Evolutionary conservation across 768 basidiomycete species (phyloP), one percentile per base, ranked within the genome.

Genomic region (Trametes villosa): DNA sequence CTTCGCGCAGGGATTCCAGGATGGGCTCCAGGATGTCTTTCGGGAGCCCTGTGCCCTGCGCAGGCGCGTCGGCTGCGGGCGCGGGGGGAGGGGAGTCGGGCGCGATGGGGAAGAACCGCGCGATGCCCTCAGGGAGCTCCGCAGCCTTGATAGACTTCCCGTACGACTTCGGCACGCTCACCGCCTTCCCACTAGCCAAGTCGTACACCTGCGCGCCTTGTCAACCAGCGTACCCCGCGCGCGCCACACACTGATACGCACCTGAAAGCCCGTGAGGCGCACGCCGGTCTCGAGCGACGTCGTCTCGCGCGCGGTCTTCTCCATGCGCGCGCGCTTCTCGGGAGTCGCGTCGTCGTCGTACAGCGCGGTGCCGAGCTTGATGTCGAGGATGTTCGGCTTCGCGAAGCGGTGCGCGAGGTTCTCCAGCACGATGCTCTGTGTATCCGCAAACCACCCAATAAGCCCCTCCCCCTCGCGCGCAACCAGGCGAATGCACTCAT

Each of bases 341-440:
- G 83, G 89, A 81, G 71, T 69, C 26, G 78, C 76, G 13, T 71
- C 70, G 22, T 87, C 83, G 51, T 92, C 94, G 63, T 91, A 92
- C n/a, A 98, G 81, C 1, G 89, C 79, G 0, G 90, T 96, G 1
- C 97, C 97, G 17, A 98, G 88, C 74, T 98, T 99, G 71, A 94
- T 81, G 71, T 99, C 96, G 29, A 98, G 78, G 58, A 97, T 83
- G 65, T 91, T 94, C 7, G 96, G 96, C 70, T 86, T 89, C 34
- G 75, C 67, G 77, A 95, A 98, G 1, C 80, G 70, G 65, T 88
- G 74, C 2, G 89, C 75, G 13, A 95, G 76, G 72, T 99, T 98
- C 76, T 96, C 89, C 3, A 99, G 75, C 30, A 96, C 92, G 53
- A 96, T 77, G 59, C 85, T 87, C 79, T 95, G 86, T 68, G 56